Conservation (phyloP, 768 basidiomycete species). For the Mycena alexandri region DNA sequence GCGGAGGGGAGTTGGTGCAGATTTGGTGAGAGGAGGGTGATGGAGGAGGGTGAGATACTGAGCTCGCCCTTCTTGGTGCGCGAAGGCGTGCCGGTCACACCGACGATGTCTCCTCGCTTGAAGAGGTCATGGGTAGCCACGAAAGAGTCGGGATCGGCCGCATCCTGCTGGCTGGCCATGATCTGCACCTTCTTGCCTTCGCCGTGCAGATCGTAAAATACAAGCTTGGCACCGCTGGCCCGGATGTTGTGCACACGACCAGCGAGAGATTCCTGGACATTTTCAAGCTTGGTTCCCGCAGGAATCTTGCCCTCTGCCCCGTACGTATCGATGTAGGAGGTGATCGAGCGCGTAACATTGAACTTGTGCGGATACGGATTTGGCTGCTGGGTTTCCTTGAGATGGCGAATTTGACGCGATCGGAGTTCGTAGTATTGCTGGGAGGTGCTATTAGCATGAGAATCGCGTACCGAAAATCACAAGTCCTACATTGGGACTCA, state of each 20-base stretch:
- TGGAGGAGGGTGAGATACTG: constrained; percentile 84
- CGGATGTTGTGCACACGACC: constrained; percentile 95
- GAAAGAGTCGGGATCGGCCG: constrained; percentile 74
- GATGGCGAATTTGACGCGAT: constrained; percentile 86
- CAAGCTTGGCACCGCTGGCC: constrained; percentile 82
- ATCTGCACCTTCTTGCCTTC: constrained; percentile 96
- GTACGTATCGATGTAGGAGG: constrained; percentile 79
- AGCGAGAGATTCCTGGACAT: constrained; percentile 74
- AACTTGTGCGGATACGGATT: constrained; percentile 99
- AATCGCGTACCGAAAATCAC: constrained; percentile 21
- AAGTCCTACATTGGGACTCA: constrained; percentile 83
- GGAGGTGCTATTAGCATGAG: constrained; percentile 14
- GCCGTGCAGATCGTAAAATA: constrained; percentile 94
- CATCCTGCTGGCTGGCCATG: constrained; percentile 91
- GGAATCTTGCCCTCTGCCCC: constrained; percentile 78
- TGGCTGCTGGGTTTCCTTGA: constrained; percentile 87
- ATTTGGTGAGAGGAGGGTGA: constrained; percentile 94
- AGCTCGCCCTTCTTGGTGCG: constrained; percentile 97
- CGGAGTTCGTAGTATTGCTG: constrained; percentile 98
- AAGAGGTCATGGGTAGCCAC: constrained; percentile 83
- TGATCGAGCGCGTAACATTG: constrained; percentile 83
- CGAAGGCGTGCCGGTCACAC: constrained; percentile 88
- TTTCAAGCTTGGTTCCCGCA: constrained; percentile 74
- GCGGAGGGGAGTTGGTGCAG: constrained; percentile 94
- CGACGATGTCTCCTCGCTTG: constrained; percentile 96